These are phyloP conservation scores for Tephrocybe sp. DNA, from an alignment of 768 basidiomycete species.

Conservation along the genomic window DNA sequence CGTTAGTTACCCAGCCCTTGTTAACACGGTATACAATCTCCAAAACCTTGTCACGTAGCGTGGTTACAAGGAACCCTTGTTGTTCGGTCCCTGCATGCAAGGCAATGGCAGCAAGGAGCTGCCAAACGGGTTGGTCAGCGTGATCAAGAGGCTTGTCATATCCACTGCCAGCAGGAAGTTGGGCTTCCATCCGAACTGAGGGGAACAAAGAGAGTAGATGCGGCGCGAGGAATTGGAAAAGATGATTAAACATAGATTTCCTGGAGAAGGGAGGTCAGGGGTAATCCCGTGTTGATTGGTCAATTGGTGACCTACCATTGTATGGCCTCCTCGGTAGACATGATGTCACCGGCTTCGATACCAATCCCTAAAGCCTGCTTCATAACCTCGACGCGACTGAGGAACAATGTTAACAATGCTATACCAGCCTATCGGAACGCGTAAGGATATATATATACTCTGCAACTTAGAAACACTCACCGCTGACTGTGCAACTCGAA, in stretches of 20 bases:
- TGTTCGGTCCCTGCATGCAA: conserved; percentile 82
- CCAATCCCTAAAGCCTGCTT: conserved; percentile 62
- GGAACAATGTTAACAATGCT: conserved; percentile 84
- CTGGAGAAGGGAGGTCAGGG: conserved; percentile 36
- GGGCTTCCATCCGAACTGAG: conserved; percentile 65
- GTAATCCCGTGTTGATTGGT: neutral
- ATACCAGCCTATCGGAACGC: conserved; percentile 70
- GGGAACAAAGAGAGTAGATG: conserved; percentile 85
- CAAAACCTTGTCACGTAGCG: conserved; percentile 89
- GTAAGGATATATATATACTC: conserved; percentile 13
- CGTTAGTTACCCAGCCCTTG: conserved; percentile 69
- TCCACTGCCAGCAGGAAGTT: conserved; percentile 25
- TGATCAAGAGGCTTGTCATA: conserved; percentile 49
- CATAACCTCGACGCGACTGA: conserved; percentile 91
- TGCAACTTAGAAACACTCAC: conserved; percentile 49
- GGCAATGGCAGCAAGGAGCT: conserved; percentile 87
- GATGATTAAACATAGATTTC: conserved; percentile 84
- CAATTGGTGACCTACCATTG: conserved; percentile 61
- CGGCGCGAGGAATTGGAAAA: conserved; percentile 78
- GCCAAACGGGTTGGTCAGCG: conserved; percentile 92
- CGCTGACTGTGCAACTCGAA: conserved; percentile 72
- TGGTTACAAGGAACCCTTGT: conserved; percentile 82
- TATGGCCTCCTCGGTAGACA: conserved; percentile 65
- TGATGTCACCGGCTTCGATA: conserved; percentile 53
- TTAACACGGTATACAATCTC: conserved; percentile 82